Percentiles rank a stretch among this genome's conserved stretches.
Conservation (phyloP, 352 stramenopile species). For the Pythium aristosporum region DNA sequence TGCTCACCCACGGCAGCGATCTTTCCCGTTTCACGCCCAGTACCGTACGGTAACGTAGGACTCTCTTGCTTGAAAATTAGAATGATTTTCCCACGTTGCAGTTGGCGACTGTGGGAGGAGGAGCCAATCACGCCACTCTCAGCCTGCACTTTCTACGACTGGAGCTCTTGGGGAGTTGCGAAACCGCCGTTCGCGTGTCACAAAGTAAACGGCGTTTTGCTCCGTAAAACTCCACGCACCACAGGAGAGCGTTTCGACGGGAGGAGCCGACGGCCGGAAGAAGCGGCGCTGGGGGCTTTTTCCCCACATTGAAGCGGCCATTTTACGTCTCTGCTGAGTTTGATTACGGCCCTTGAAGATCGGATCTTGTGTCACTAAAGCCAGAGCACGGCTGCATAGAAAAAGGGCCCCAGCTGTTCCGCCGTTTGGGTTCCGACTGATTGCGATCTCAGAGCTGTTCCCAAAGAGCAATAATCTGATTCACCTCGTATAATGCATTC, state of each 20-base stretch:
- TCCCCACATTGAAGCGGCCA: no score
- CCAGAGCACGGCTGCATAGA: not conserved
- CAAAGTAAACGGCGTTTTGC: no score
- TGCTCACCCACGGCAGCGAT: no score
- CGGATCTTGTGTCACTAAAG: not conserved
- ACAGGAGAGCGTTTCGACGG: no score
- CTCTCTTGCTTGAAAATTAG: no score
- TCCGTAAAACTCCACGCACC: no score
- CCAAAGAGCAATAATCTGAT: not conserved
- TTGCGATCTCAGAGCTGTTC: not conserved
- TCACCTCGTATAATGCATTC: not conserved
- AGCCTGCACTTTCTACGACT: not conserved
- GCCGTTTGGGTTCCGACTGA: not conserved
- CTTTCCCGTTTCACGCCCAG: no score
- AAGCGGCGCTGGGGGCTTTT: no score
- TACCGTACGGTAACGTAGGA: no score
- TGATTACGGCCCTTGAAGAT: not conserved
- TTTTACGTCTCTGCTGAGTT: not conserved
- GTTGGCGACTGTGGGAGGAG: not conserved
- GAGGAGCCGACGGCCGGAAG: no score
- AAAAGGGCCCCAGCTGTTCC: conserved; percentile 10
- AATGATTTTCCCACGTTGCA: not conserved
- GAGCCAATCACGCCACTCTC: not conserved
- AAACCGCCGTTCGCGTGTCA: not conserved
- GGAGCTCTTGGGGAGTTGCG: not conserved